Base-by-base conservation (phyloP, 2,329 filamentous ascomycete species). In the Bipolaris sorokiniana region DNA sequence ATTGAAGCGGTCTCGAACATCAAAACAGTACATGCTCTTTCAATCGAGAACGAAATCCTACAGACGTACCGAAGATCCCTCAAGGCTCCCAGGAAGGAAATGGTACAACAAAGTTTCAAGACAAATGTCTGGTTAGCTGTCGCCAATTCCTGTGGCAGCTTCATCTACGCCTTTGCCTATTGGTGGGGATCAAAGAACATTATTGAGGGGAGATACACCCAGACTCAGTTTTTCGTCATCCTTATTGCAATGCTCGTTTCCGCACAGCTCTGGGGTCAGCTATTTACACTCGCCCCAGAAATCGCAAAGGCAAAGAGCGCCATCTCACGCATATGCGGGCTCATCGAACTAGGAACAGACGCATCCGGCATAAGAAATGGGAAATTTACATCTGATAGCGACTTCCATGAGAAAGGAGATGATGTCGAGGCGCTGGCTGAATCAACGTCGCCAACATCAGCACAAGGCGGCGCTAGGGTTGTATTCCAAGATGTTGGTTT, bases 311-410 rank as follows among this genome's bases (percentile, higher is more conserved):
- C 90, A 0, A 83, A 83, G 28, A 80, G 81, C 1, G 87, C 89
- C 3, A 84, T 86, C 10, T 13, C 89, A 94, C 70, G 97, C 95
- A 81, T 92, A 87, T 5, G 97, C 94, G 74, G 91, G 16, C 66
- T 84, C 18, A 76, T 79, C 33, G 72, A 78, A 38, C 61, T 78
- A 2, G 71, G 74, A n/a, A 61, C 56, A 2, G 55, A 67, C 42
- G 31, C 42, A 5, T 55, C 61, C 11, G 48, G 56, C 7, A 20
- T 56, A n/a, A 51, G 91, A 0, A 91, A 92, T 0, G 92, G 97
- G 64, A 96, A 96, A 90, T 89, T 91, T 63, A 96, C 93, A 0
- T 82, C 97, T 10, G 88, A 92, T 56, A 85, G 90, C 62, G 84
- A 97, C 26, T 88, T 92, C 54, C 86, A 90, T 62, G 84, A 97